phyloP scores from a whole-genome alignment of 139 green algal species.

The Tetradesmus lagerheimii region DNA sequence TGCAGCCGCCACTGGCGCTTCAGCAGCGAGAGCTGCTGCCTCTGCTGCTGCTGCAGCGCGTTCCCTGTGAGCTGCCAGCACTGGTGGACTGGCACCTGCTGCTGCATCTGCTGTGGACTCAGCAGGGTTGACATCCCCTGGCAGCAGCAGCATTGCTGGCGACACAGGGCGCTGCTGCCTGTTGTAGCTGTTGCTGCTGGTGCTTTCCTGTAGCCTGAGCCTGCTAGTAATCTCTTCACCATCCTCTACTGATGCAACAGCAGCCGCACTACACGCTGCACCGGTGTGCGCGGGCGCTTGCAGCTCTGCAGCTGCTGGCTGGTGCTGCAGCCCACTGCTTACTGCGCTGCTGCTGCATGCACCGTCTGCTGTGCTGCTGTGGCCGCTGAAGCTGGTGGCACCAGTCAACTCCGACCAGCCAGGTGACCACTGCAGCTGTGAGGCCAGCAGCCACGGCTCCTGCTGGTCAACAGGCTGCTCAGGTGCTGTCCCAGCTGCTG shows the following conservation, averaged over 20 bases:
- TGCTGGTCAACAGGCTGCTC: background rate
- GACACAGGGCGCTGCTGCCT: background rate
- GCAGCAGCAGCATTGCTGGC: background rate
- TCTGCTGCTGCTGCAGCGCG: background rate
- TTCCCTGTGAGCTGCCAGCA: background rate
- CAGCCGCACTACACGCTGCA: background rate
- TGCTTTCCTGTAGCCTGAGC: background rate
- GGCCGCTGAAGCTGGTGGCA: slow-evolving; percentile 14
- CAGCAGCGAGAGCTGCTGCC: background rate
- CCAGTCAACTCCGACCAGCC: slow-evolving; percentile 24
- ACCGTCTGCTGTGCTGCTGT: background rate
- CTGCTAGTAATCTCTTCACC: background rate
- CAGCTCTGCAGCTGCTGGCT: background rate
- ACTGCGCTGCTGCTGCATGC: background rate
- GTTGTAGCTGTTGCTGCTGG: background rate
- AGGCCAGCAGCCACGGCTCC: background rate
- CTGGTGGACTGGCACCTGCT: background rate
- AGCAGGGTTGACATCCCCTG: background rate
- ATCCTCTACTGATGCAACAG: background rate
- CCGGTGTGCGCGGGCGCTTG: background rate
- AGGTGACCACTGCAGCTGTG: slow-evolving; percentile 14
- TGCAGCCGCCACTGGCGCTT: background rate
- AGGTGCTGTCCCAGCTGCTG: background rate
- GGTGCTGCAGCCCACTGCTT: background rate
- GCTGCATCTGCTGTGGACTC: background rate